Percentiles rank a stretch among this genome's conserved stretches.
Conservation (phyloP, 148 eudicot species). For the Dysphania ambrosioides region DNA sequence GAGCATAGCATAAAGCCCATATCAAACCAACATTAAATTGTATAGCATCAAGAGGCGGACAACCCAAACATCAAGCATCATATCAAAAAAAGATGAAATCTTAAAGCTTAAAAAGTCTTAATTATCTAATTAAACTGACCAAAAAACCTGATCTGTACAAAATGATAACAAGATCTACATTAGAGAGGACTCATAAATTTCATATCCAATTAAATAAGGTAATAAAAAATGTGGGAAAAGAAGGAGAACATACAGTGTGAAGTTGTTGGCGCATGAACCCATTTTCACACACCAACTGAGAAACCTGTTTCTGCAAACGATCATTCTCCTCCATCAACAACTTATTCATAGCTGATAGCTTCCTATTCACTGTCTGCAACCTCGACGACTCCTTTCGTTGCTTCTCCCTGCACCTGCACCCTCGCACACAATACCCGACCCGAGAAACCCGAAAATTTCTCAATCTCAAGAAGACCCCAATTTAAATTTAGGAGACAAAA, state of each 20-base stretch:
- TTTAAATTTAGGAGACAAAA: neutral
- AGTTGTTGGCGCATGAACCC: slow-evolving; percentile 92
- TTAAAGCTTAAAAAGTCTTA: neutral
- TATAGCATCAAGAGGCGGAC: too few relatives aligned
- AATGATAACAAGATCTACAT: slow-evolving; percentile 17
- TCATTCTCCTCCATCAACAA: slow-evolving; percentile 97
- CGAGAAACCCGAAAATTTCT: neutral
- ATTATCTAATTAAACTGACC: neutral
- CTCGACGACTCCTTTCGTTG: slow-evolving; percentile 75
- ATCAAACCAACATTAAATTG: too few relatives aligned
- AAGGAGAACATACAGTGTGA: slow-evolving; percentile 70
- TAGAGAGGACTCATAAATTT: neutral
- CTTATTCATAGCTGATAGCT: slow-evolving; percentile 86
- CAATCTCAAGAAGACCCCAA: too few relatives aligned
- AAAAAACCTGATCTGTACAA: slow-evolving; percentile 1
- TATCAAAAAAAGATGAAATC: too few relatives aligned
- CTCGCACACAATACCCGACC: too few relatives aligned
- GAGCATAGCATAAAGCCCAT: too few relatives aligned
- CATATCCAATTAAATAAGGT: neutral
- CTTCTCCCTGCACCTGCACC: slow-evolving; percentile 99
- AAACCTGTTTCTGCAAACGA: slow-evolving; percentile 91
- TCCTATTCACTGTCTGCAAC: slow-evolving; percentile 80
- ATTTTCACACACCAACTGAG: slow-evolving; percentile 86
- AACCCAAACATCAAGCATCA: too few relatives aligned
- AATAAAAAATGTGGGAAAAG: neutral